Evolutionary conservation across 177 flowering plant species (phyloP).

Genomic region (Vitis hybrid): DNA sequence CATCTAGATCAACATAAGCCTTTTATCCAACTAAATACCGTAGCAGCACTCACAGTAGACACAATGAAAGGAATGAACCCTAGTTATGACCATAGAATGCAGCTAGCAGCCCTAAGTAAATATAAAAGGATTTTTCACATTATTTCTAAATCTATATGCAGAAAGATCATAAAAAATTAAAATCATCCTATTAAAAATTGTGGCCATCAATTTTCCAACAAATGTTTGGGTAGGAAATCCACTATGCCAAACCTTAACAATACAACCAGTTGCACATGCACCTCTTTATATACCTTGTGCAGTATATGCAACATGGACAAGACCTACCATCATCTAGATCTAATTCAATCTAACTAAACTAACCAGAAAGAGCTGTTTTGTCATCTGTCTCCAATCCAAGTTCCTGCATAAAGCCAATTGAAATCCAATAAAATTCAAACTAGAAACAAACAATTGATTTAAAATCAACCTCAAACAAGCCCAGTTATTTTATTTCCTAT

Average conservation of each 20-base stretch:
- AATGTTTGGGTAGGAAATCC: not conserved
- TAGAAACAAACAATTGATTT: not conserved
- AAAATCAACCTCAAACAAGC: not conserved
- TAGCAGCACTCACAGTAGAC: not conserved
- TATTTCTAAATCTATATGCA: no score
- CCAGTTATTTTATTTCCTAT: no score
- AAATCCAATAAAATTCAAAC: conserved; percentile 8
- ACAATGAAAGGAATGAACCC: no score
- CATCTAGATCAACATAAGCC: not conserved
- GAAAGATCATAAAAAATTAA: no score
- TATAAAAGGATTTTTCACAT: no score
- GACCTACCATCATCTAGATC: not conserved
- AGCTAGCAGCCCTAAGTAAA: no score
- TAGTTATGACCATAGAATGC: no score
- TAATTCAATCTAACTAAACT: conserved; percentile 20
- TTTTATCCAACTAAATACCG: not conserved
- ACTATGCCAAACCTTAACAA: not conserved
- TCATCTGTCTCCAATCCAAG: conserved; percentile 97
- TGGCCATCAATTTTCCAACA: not conserved
- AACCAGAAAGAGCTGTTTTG: conserved; percentile 95
- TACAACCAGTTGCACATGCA: not conserved
- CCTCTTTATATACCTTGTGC: not conserved
- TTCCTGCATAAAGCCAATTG: conserved; percentile 58
- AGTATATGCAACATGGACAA: not conserved
- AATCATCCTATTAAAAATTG: not conserved